Percentiles rank a stretch among this genome's conserved stretches.
Conservation (phyloP, 306 rosid species). For the Vigna nakashimae region DNA sequence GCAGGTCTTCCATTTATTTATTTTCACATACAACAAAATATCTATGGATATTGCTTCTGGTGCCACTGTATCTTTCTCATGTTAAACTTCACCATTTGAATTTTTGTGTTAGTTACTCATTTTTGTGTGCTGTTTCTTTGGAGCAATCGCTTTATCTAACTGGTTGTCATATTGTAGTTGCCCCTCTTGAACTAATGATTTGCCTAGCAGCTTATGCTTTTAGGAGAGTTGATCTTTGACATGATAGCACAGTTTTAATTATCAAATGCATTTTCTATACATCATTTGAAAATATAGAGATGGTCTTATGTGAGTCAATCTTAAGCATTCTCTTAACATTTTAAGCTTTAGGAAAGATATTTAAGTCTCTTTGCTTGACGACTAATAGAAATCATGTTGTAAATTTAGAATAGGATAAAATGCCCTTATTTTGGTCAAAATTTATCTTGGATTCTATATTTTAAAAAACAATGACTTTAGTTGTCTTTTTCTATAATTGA, state of each 20-base stretch:
- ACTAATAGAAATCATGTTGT: background rate
- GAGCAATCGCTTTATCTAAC: background rate
- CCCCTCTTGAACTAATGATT: background rate
- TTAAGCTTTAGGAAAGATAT: background rate
- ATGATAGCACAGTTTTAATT: background rate
- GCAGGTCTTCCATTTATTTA: slow-evolving; percentile 39
- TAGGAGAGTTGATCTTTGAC: background rate
- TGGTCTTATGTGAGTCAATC: background rate
- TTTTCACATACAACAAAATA: slow-evolving; percentile 37
- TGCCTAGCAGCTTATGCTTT: background rate
- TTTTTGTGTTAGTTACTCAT: background rate
- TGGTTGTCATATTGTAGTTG: slow-evolving; percentile 1
- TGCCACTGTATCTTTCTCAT: slow-evolving; percentile 30
- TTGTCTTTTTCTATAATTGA: background rate
- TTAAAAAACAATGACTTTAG: background rate
- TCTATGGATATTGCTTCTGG: slow-evolving; percentile 21
- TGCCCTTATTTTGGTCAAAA: background rate
- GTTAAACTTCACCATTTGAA: slow-evolving; percentile 14
- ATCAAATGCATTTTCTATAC: background rate
- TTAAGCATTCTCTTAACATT: background rate
- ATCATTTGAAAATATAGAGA: background rate
- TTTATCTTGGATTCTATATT: background rate
- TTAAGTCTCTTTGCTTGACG: background rate
- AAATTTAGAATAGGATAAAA: background rate
- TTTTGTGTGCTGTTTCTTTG: background rate